Conservation (phyloP, 2,329 filamentous ascomycete species). For the Monilinia vaccinii-corymbosi region DNA sequence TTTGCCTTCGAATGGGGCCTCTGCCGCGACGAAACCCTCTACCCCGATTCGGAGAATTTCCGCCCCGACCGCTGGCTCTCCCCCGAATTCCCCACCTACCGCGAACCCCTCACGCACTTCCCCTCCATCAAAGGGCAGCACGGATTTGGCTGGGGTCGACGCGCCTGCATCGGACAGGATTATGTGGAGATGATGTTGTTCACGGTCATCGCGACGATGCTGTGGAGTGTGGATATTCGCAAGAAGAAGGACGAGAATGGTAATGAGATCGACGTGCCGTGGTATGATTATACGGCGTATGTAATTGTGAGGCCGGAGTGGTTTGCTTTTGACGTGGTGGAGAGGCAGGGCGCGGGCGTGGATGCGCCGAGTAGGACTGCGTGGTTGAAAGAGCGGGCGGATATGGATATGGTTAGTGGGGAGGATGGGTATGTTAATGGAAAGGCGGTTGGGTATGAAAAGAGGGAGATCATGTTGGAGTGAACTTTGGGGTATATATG, state of each 20-base stretch:
- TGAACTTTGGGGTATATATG: background rate
- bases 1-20: constrained; percentile 20
- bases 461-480: background rate
- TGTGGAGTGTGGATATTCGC: constrained; percentile 2
- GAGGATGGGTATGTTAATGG: background rate
- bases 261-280: background rate
- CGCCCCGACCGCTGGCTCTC: constrained; percentile 29
- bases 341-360: background rate
- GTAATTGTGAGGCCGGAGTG: constrained; percentile 6
- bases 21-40: constrained; percentile 29
- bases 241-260: constrained; percentile 2
- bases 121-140: constrained; percentile 35
- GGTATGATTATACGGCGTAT: constrained; percentile 7
- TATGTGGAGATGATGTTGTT: constrained; percentile 34
- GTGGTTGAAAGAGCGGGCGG: background rate
- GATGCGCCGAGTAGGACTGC: background rate
- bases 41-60: constrained; percentile 35
- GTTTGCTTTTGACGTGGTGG: constrained; percentile 5
- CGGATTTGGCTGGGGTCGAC: constrained; percentile 42
- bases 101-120: constrained; percentile 36
- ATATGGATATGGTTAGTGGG: constrained; percentile 4
- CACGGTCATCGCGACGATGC: background rate
- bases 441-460: background rate
- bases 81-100: constrained; percentile 19
- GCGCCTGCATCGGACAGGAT: constrained; percentile 41